Evolutionary conservation across 2,329 filamentous ascomycete genomes (phyloP).

Genomic region (Alternaria viburni): DNA sequence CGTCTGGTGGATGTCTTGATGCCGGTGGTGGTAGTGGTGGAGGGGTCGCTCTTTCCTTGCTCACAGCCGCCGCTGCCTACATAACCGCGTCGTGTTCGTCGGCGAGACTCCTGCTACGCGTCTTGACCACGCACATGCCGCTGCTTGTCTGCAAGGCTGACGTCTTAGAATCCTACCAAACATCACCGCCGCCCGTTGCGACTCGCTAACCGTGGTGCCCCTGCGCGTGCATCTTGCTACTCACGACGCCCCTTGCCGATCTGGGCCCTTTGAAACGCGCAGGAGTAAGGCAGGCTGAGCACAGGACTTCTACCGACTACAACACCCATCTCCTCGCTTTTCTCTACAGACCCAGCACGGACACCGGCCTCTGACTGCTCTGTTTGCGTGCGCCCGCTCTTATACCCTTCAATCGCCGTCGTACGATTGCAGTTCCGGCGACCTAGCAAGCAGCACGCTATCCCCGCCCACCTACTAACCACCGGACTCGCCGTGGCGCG

Average conservation of each 20-base stretch:
- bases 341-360: constrained; percentile 9
- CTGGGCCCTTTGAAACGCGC: constrained; percentile 34
- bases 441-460: background rate
- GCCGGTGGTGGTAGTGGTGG: constrained; percentile 9
- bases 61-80: background rate
- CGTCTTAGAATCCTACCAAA: background rate
- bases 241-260: constrained; percentile 32
- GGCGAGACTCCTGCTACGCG: background rate
- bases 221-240: constrained; percentile 23
- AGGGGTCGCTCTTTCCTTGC: constrained; percentile 5
- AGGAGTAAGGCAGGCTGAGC: constrained; percentile 17
- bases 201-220: constrained; percentile 7
- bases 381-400: background rate
- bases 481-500: constrained; percentile 7
- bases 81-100: background rate
- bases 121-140: background rate
- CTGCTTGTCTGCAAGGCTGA: constrained; percentile 5
- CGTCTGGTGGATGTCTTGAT: background rate
- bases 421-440: background rate
- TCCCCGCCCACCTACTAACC: background rate
- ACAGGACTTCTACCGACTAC: constrained; percentile 19
- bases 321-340: constrained; percentile 5
- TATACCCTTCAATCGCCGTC: background rate
- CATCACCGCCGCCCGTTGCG: constrained; percentile 4
- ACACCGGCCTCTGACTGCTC: background rate